Percentiles rank a stretch among this genome's conserved stretches.
Evolutionary conservation across 352 stramenopile species (phyloP).

Genomic region (Phytophthora parvispora): DNA sequence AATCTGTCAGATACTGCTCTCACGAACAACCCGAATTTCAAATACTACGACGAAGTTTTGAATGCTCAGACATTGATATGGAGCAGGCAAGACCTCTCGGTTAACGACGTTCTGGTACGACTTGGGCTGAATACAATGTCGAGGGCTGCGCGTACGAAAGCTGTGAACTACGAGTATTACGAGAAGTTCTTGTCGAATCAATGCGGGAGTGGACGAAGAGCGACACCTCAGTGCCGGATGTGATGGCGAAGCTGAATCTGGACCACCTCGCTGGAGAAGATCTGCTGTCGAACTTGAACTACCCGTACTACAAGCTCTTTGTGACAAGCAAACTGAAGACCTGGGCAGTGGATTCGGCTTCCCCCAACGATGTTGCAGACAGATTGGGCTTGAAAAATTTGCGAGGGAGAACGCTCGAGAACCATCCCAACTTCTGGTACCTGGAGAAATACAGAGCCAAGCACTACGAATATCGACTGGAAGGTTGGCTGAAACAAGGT

Average conservation of each 20-base stretch:
- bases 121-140: slow-evolving; percentile 10
- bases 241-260: slow-evolving; percentile 16
- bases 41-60: slow-evolving; percentile 20
- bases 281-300: slow-evolving; percentile 12
- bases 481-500: slow-evolving; percentile 11
- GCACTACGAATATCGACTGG: not conserved
- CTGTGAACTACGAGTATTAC: slow-evolving; percentile 23
- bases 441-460: not conserved
- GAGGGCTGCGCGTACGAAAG: not conserved
- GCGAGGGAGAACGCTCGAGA: not conserved
- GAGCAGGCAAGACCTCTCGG: not conserved
- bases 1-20: not conserved
- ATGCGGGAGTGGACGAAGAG: slow-evolving; percentile 4
- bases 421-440: slow-evolving; percentile 9
- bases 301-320: slow-evolving; percentile 17
- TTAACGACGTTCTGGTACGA: not conserved
- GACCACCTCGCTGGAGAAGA: slow-evolving; percentile 3
- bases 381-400: slow-evolving; percentile 4
- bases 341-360: not conserved
- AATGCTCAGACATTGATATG: not conserved
- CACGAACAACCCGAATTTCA: slow-evolving; percentile 8
- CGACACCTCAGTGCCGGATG: not conserved
- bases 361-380: not conserved
- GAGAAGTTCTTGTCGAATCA: slow-evolving; percentile 9
- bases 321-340: slow-evolving; percentile 11